Base-by-base conservation (phyloP, 768 basidiomycete genomes). In the Naematelia encephala region DNA sequence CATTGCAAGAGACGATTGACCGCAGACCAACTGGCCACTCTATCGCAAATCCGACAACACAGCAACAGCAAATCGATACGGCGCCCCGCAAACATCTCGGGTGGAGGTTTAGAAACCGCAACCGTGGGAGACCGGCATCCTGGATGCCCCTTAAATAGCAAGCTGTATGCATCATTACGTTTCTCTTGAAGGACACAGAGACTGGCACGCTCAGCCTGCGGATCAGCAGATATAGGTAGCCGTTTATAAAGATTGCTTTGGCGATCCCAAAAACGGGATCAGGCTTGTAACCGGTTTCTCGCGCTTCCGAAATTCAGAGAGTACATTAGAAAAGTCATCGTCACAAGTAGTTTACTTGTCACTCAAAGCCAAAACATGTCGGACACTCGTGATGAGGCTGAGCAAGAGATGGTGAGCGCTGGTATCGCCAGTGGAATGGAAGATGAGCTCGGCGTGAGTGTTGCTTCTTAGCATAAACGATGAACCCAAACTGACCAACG, bases 391-490 rank as follows among this genome's bases (percentile, higher is more conserved):
- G 34, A 64, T 34, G 62, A 66, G 52, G 69, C 69, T 19, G 57
- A 68, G 53, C 59, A 68, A 28, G 66, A 73, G 52, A 21, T 70
- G 42, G 63, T 60, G 12, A 51, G 44, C n/a, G 63, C 61, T 22
- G 62, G 56, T 39, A 64, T 68, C 51, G 54, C 65, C 16, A 22
- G 42, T 3, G 55, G 61, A 4, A 60, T 70, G 43, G 72, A 74
- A 51, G 81, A 80, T 0, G 83, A 87, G 4, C 81, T 85, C 8
- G 84, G 71, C 23, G 73, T 69, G 51, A 59, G 66, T 69, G 5
- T 1, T 25, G 30, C n/a, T 42, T 21, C 25, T 54, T 25, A n/a
- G n/a, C 28, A 13, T n/a, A 48, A 21, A 3, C 72, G 60, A 80
- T 57, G 19, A 10, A 34, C 29, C 25, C 2, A 22, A 26, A 34